Percentiles rank a stretch among this genome's conserved stretches.
These are phyloP conservation scores for Theileria orientalis DNA, from an alignment of 169 alveolate species.

Conservation along the genomic window DNA sequence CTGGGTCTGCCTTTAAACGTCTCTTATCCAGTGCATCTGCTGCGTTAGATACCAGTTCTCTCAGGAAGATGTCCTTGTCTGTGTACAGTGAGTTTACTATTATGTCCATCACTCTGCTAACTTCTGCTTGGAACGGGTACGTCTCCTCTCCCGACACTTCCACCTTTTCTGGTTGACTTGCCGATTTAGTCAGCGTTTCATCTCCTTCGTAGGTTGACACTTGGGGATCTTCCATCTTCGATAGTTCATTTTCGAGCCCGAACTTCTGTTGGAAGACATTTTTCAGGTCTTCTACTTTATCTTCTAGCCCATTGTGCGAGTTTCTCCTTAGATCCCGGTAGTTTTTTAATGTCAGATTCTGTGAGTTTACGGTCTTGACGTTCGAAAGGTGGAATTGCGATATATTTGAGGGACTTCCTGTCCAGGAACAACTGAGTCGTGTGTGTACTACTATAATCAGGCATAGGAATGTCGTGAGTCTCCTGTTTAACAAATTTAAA, in stretches of 20 bases:
- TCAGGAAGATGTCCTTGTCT: slow-evolving; percentile 95
- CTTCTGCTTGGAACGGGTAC: slow-evolving; percentile 97
- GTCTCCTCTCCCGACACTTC: slow-evolving; percentile 68
- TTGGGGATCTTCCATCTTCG: slow-evolving; percentile 44
- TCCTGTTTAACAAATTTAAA: not conserved
- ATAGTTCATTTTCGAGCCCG: slow-evolving; percentile 42
- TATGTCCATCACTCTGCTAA: slow-evolving; percentile 97
- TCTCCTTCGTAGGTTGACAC: slow-evolving; percentile 20
- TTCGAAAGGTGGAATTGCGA: slow-evolving; percentile 29
- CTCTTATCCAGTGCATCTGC: slow-evolving; percentile 98
- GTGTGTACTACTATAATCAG: not conserved
- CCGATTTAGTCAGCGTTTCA: not conserved
- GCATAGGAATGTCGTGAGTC: not conserved
- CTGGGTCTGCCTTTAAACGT: slow-evolving; percentile 66
- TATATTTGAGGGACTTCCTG: slow-evolving; percentile 2
- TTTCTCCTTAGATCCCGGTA: slow-evolving; percentile 5
- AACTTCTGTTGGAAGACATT: slow-evolving; percentile 49
- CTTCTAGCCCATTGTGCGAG: not conserved
- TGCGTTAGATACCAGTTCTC: slow-evolving; percentile 98
- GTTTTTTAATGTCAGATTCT: slow-evolving; percentile 13
- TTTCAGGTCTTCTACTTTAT: slow-evolving; percentile 33
- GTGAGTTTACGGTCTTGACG: not conserved
- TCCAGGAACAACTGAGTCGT: slow-evolving; percentile 12
- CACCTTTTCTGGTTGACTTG: slow-evolving; percentile 10
- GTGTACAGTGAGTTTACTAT: slow-evolving; percentile 98